Percentiles rank a stretch among this genome's conserved stretches.
Conservation (phyloP, 2,329 filamentous ascomycete species). For the Aspergillus proliferans region DNA sequence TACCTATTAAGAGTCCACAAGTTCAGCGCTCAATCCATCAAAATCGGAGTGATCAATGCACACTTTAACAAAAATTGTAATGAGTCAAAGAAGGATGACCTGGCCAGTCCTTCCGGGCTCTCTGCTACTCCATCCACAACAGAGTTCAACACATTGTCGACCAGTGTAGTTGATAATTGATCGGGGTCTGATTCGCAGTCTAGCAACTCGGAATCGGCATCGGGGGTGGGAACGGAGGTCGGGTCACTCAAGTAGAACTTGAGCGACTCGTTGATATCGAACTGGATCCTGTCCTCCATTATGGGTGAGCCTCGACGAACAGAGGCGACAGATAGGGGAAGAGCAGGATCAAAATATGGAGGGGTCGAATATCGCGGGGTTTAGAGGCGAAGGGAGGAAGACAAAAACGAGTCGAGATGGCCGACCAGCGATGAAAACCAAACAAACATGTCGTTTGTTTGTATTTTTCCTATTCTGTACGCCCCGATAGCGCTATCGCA, state of each 20-base stretch:
- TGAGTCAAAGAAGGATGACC: slow-evolving; percentile 77
- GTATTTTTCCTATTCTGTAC: slow-evolving; percentile 24
- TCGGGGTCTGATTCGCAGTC: slow-evolving; percentile 93
- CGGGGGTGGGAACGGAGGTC: slow-evolving; percentile 70
- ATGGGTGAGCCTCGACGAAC: slow-evolving; percentile 37
- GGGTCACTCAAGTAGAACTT: slow-evolving; percentile 97
- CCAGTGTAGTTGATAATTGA: slow-evolving; percentile 65
- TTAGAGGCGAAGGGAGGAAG: slow-evolving; percentile 12
- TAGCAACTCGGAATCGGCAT: slow-evolving; percentile 74
- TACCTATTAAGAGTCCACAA: slow-evolving; percentile 65
- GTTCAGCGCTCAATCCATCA: slow-evolving; percentile 54
- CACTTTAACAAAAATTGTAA: slow-evolving; percentile 96
- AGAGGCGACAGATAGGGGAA: slow-evolving; percentile 3
- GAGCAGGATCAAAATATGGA: slow-evolving; percentile 1
- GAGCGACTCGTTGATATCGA: slow-evolving; percentile 94
- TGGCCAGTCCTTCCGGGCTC: slow-evolving; percentile 80
- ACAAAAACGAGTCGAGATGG: slow-evolving; percentile 9
- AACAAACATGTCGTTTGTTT: slow-evolving; percentile 18
- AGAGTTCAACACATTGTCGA: slow-evolving; percentile 81
- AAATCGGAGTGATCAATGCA: slow-evolving; percentile 52
- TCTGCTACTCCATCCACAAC: slow-evolving; percentile 90
- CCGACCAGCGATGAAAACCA: neutral
- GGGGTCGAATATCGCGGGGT: slow-evolving; percentile 4
- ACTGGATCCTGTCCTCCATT: slow-evolving; percentile 63
- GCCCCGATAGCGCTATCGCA: too few species aligned